phyloP scores from a whole-genome alignment of 2,329 filamentous ascomycete genomes.

The Pseudocercospora cruenta region DNA sequence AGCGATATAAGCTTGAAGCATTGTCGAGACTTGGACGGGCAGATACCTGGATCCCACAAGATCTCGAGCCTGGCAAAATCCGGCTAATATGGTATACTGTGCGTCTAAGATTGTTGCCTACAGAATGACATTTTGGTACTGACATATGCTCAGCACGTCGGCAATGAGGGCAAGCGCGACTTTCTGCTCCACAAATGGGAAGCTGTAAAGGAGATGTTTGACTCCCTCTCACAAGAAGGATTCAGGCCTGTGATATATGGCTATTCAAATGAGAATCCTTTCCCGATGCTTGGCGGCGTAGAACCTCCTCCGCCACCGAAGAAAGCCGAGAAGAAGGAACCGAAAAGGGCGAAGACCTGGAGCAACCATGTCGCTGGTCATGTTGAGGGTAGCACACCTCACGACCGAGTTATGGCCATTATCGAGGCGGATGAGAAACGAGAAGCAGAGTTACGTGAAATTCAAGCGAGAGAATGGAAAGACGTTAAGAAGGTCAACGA shows the following conservation, averaged over 20 bases:
- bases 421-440: slow-evolving; percentile 38
- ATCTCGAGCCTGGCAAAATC: slow-evolving; percentile 36
- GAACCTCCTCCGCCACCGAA: slow-evolving; percentile 33
- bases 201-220: slow-evolving; percentile 40
- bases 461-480: slow-evolving; percentile 28
- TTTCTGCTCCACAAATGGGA: slow-evolving; percentile 35
- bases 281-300: slow-evolving; percentile 39
- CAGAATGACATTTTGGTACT: neutral
- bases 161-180: slow-evolving; percentile 36
- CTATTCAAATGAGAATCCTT: slow-evolving; percentile 39
- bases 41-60: slow-evolving; percentile 21
- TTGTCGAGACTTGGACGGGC: slow-evolving; percentile 34
- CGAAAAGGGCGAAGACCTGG: slow-evolving; percentile 34
- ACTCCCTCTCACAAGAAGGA: slow-evolving; percentile 35
- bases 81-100: slow-evolving; percentile 39
- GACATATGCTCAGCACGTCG: slow-evolving; percentile 32
- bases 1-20: slow-evolving; percentile 33
- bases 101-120: slow-evolving; percentile 1
- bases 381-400: slow-evolving; percentile 29
- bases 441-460: slow-evolving; percentile 34
- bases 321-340: slow-evolving; percentile 28
- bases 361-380: slow-evolving; percentile 35
- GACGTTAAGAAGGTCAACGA: slow-evolving; percentile 28
- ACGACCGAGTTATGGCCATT: slow-evolving; percentile 40
- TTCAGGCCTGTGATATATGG: slow-evolving; percentile 40